These are phyloP conservation scores for Tylopilus cervinicoccineus DNA, from an alignment of 768 basidiomycete genomes.

Conservation along the genomic window DNA sequence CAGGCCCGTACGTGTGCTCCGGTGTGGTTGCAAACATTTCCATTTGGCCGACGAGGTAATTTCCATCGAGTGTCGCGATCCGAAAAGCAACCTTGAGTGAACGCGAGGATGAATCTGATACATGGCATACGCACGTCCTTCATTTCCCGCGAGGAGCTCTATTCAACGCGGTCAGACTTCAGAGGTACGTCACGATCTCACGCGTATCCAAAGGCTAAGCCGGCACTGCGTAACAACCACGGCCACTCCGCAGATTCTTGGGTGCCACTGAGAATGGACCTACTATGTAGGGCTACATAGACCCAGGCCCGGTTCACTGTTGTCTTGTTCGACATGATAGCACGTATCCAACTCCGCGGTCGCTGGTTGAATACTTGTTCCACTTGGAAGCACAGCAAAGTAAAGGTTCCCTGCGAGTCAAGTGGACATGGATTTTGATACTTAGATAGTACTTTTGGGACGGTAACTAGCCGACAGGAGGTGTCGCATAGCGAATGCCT, in stretches of 20 bases:
- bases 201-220: not conserved
- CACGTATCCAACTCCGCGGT: constrained; percentile 18
- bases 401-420: constrained; percentile 10
- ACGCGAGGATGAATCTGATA: too few relatives aligned
- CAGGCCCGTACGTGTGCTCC: too few relatives aligned
- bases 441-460: not conserved
- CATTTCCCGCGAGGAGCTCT: too few relatives aligned
- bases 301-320: constrained; percentile 5
- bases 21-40: too few relatives aligned
- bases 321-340: constrained; percentile 13
- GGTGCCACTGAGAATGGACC: too few relatives aligned
- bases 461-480: not conserved
- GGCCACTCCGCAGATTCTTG: constrained; percentile 20
- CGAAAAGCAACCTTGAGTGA: not conserved
- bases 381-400: constrained; percentile 9
- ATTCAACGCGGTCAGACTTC: too few relatives aligned
- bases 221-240: constrained; percentile 8
- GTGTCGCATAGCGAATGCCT: not conserved
- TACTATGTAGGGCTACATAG: too few relatives aligned
- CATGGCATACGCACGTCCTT: too few relatives aligned
- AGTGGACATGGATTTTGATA: not conserved
- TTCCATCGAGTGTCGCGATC: too few relatives aligned
- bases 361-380: constrained; percentile 13
- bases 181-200: not conserved
- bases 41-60: too few relatives aligned